These are phyloP conservation scores for Trichoderma lentiforme DNA, from an alignment of 2,329 filamentous ascomycete species.

Conservation along the genomic window DNA sequence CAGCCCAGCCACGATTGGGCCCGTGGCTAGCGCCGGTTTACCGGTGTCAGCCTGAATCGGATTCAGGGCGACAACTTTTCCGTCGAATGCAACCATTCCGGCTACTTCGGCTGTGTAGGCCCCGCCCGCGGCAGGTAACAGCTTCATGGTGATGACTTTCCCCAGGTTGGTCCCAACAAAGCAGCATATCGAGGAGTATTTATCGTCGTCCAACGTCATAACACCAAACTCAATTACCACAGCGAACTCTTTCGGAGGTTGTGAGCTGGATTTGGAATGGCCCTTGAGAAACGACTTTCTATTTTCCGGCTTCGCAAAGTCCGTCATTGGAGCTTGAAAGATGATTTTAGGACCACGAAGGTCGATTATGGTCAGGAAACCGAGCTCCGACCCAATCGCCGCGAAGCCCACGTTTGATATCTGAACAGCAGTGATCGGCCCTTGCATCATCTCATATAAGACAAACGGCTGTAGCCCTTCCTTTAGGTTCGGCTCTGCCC, in stretches of 20 bases:
- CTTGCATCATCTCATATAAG: conserved; percentile 79
- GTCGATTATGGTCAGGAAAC: conserved; percentile 78
- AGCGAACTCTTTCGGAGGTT: conserved; percentile 64
- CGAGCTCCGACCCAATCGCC: conserved; percentile 79
- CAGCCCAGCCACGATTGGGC: conserved; percentile 69
- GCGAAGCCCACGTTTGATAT: conserved; percentile 94
- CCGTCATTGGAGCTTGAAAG: conserved; percentile 66
- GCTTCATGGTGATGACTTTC: conserved; percentile 83
- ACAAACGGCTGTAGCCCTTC: conserved; percentile 78
- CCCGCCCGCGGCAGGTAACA: conserved; percentile 70
- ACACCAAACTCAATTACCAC: conserved; percentile 87
- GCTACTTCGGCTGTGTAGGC: conserved; percentile 67
- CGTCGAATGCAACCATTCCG: conserved; percentile 65
- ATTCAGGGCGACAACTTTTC: conserved; percentile 68
- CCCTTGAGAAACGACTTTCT: conserved; percentile 65
- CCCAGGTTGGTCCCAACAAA: conserved; percentile 87
- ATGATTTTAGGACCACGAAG: conserved; percentile 84
- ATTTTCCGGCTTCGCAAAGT: conserved; percentile 75
- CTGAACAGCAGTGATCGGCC: conserved; percentile 72
- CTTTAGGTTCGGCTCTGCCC: conserved; percentile 69
- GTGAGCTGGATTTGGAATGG: conserved; percentile 32
- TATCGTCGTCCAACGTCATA: conserved; percentile 88
- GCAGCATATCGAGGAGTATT: conserved; percentile 89
- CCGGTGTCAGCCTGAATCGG: conserved; percentile 80
- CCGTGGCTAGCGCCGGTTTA: conserved; percentile 70